phyloP scores from a whole-genome alignment of 208 protist genomes.

The Balamuthia mandrillaris region DNA sequence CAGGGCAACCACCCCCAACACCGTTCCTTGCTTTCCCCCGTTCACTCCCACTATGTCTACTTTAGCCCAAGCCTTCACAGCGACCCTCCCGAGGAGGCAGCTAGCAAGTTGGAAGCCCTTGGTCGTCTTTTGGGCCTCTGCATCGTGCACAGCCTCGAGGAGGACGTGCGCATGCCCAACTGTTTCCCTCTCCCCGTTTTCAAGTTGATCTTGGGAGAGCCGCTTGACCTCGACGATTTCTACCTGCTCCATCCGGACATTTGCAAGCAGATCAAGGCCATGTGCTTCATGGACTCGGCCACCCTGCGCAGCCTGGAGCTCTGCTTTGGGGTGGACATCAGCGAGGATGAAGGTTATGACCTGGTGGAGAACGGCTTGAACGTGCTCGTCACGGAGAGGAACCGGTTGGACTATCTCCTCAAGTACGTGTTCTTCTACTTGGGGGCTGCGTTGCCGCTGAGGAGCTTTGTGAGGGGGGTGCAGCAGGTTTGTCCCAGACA shows the following conservation, averaged over 20 bases:
- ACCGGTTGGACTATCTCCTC: neutral
- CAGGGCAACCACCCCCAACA: no score
- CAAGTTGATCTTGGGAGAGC: neutral
- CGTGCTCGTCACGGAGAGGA: neutral
- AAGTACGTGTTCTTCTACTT: neutral
- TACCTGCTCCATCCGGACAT: neutral
- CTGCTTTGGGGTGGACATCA: neutral
- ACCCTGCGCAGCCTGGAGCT: neutral
- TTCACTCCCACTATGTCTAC: neutral
- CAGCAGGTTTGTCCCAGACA: neutral
- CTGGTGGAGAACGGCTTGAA: neutral
- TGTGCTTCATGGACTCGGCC: neutral
- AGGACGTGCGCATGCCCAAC: neutral
- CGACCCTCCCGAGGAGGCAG: neutral
- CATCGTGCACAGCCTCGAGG: neutral
- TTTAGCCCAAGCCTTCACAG: neutral
- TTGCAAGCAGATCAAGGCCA: neutral
- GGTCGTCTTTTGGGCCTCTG: slow-evolving; percentile 9
- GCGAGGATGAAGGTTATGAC: neutral
- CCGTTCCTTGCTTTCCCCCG: no score
- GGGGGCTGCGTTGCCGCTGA: neutral
- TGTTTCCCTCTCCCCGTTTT: neutral
- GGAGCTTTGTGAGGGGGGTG: slow-evolving; percentile 3
- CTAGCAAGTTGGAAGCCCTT: neutral
- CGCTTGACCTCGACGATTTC: neutral